Evolutionary conservation across 1,284 basidiomycete species (phyloP).

Genomic region (Fomitopsis schrenkii): DNA sequence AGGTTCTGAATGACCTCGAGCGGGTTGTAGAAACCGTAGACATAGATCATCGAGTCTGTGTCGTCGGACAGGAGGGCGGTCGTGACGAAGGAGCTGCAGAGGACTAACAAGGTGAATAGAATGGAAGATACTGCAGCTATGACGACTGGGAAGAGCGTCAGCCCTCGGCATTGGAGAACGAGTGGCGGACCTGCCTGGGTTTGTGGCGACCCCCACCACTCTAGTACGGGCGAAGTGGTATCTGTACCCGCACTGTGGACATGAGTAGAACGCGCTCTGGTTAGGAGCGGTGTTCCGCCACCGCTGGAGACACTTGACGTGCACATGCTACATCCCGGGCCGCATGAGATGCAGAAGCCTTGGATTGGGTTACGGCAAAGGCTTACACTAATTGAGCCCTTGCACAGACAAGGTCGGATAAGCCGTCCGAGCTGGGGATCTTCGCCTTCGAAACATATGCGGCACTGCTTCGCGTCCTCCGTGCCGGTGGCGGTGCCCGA

Average conservation of each 20-base stretch:
- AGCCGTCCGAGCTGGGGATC: conserved; percentile 62
- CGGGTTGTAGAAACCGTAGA: conserved; percentile 48
- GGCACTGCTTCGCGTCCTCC: conserved; percentile 55
- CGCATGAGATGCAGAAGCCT: conserved; percentile 10
- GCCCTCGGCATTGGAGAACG: background rate
- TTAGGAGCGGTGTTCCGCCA: conserved; percentile 64
- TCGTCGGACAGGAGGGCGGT: conserved; percentile 59
- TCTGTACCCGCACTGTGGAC: conserved; percentile 71
- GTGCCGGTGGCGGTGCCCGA: background rate
- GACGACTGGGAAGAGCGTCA: conserved; percentile 41
- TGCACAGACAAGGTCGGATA: conserved; percentile 75
- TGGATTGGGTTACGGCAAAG: background rate
- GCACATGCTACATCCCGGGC: conserved; percentile 51
- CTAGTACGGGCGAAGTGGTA: conserved; percentile 70
- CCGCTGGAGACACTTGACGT: conserved; percentile 68
- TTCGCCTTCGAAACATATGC: conserved; percentile 70
- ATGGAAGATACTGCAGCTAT: conserved; percentile 60
- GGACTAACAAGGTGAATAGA: conserved; percentile 63
- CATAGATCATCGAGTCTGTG: conserved; percentile 31
- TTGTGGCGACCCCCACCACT: conserved; percentile 66
- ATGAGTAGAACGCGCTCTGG: conserved; percentile 63
- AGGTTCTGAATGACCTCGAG: conserved; percentile 58
- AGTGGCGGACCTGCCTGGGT: conserved; percentile 49
- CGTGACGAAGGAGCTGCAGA: conserved; percentile 68
- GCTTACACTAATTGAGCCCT: conserved; percentile 74